Evolutionary conservation across 2,329 filamentous ascomycete species (phyloP), one percentile per base, ranked within the genome.

Genomic region (Fusarium sororula): DNA sequence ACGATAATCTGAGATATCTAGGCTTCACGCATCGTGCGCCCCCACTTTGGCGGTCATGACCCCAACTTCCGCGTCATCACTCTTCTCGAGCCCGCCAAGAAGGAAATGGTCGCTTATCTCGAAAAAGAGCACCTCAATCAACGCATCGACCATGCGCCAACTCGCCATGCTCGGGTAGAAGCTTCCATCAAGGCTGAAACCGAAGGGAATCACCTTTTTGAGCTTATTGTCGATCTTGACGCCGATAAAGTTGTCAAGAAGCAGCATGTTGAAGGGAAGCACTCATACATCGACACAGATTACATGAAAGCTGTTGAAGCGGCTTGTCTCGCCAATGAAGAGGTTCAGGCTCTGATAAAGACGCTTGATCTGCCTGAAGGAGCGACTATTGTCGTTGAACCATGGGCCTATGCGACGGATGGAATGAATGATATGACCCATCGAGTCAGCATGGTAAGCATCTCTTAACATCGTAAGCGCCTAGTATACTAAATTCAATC

Each of bases 391-490:
- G 81, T 85, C 7, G 83, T 88, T 42, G 88, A 90, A 72, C 83
- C 88, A 0, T 90, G 88, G 88, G 84, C 87, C 4, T 90, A 90
- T 77, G 87, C 83, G 0, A 85, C 86, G 0, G 87, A 90, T 75
- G 87, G 87, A 0, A 84, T 86, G 81, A 86, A 85, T 54, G 85
- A 89, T 53, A 87, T 87, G 83, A 79, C 78, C 1, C 73, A 84
- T 55, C 81, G 86, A 15, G 82, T 84, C n/a, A 85, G 83, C 2
- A 89, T 88, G 86, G 86, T 87, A 73, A 30, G 79, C 30, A 1
- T 22, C 7, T 6, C 2, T 26, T 35, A 0, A 2, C 24, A 1
- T 18, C 5, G 1, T 8, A 3, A 1, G 14, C 5, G 12, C 18
- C 5, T 20, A 1, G 4, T 15, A 18, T 39, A 8, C 26, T 66